Conservation (phyloP, 371 early-diverging fungal species). For the Gilbertella persicaria region DNA sequence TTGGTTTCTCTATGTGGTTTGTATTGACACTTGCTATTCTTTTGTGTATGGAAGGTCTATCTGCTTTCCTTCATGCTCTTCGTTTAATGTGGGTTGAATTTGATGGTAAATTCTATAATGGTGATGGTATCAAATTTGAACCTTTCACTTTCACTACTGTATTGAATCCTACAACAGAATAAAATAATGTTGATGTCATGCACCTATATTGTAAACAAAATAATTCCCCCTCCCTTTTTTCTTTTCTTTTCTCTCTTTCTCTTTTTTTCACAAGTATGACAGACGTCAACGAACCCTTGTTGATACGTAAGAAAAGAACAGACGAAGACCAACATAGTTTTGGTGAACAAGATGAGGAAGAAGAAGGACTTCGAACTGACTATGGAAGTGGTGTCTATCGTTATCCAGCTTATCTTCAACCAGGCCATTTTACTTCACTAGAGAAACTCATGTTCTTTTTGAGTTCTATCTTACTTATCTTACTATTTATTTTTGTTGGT, state of each 20-base stretch:
- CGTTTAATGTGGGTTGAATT: conserved; percentile 99
- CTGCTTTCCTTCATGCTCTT: conserved; percentile 98
- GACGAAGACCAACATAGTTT: not conserved
- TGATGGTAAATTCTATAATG: conserved; percentile 95
- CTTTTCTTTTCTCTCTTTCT: not conserved
- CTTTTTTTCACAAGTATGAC: not conserved
- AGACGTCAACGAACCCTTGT: not conserved
- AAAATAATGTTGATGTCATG: not conserved
- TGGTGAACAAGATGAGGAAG: conserved; percentile 8
- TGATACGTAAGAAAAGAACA: not conserved
- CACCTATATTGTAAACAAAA: too few species aligned
- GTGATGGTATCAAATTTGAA: conserved; percentile 52
- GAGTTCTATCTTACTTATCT: conserved; percentile 38
- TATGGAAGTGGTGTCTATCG: conserved; percentile 27
- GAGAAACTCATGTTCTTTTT: conserved; percentile 51
- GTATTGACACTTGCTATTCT: conserved; percentile 85
- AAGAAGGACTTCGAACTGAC: conserved; percentile 4
- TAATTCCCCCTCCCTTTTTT: not conserved
- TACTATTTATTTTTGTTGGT: conserved; percentile 45
- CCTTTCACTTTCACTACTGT: conserved; percentile 45
- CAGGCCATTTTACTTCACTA: conserved; percentile 49
- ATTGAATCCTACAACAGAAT: conserved; percentile 16
- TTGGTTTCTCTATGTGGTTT: conserved; percentile 86
- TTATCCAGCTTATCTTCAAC: conserved; percentile 44
- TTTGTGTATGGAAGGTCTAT: conserved; percentile 97